Evolutionary conservation across 1,284 basidiomycete genomes (phyloP), one percentile per base, ranked within the genome.

Genomic region (Cutaneotrichosporon sp.): DNA sequence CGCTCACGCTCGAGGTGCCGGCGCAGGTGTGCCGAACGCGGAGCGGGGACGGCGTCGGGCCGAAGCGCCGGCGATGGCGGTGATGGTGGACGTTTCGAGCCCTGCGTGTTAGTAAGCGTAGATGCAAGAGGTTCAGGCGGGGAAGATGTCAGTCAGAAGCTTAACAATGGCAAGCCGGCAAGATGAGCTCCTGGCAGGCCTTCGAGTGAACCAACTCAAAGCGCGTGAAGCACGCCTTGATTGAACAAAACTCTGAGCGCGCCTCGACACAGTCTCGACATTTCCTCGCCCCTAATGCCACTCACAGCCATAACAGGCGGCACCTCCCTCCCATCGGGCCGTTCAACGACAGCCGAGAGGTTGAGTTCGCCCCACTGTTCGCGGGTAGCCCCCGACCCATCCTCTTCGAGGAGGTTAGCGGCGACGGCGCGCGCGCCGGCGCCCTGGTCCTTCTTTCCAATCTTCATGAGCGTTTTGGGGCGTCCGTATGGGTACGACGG

Each of bases 261-360:
- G n/a, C n/a, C n/a, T n/a, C n/a, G n/a, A n/a, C n/a, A n/a, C n/a
- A n/a, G n/a, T n/a, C n/a, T n/a, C n/a, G n/a, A n/a, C n/a, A n/a
- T n/a, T n/a, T n/a, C n/a, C n/a, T n/a, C n/a, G 7, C 26, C 26
- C 26, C 26, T 13, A 12, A 20, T 18, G 20, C 13, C 12, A 71
- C 70, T 62, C 54, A 72, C 71, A 26, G 72, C 72, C 72, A 73
- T 73, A 9, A 70, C 72, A 17, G 72, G 72, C 0, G 72, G 72
- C 12, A 72, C 63, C 55, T 73, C 72, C 43, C 63, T 60, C 18
- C 58, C 64, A 40, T 51, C 56, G 17, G 64, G 55, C n/a, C n/a
- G 38, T 58, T 70, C 69, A 7, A 69, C 47, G 17, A 70, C 48
- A 5, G 58, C 62, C 5, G 48, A 57, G 34, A 72, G 49, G 17